Evolutionary conservation across 495 filamentous ascomycete genomes (phyloP).

Genomic region (Penicillium coprophilum): DNA sequence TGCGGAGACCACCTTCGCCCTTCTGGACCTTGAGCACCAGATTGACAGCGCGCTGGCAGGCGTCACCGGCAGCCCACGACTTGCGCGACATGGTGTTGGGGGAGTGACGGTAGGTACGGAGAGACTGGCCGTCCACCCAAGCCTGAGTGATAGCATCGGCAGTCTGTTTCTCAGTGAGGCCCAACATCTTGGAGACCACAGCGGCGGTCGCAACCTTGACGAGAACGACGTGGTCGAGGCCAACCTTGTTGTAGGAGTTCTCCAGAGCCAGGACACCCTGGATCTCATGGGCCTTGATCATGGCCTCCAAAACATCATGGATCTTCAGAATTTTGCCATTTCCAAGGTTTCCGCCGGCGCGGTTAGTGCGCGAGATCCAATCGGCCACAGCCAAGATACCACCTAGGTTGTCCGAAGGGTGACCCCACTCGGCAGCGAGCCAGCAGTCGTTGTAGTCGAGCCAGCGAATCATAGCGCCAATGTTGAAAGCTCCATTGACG

Average conservation of each 20-base stretch:
- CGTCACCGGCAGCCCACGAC: slow-evolving; percentile 98
- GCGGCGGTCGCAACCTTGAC: slow-evolving; percentile 97
- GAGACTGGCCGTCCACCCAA: slow-evolving; percentile 92
- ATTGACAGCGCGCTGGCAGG: slow-evolving; percentile 95
- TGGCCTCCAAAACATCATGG: slow-evolving; percentile 89
- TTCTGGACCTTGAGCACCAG: slow-evolving; percentile 89
- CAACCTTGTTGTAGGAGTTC: slow-evolving; percentile 98
- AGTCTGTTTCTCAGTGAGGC: slow-evolving; percentile 83
- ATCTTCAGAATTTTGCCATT: slow-evolving; percentile 84
- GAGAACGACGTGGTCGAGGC: slow-evolving; percentile 93
- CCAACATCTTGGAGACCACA: slow-evolving; percentile 91
- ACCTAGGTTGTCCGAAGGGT: slow-evolving; percentile 94
- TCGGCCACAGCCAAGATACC: slow-evolving; percentile 95
- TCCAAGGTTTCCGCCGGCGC: slow-evolving; percentile 80
- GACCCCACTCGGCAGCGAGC: slow-evolving; percentile 98
- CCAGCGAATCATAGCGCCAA: slow-evolving; percentile 97
- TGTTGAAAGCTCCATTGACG: slow-evolving; percentile 96
- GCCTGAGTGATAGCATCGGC: slow-evolving; percentile 95
- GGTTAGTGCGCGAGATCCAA: slow-evolving; percentile 96
- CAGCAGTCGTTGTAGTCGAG: slow-evolving; percentile 99
- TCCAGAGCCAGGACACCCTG: slow-evolving; percentile 95
- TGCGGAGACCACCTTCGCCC: slow-evolving; percentile 87
- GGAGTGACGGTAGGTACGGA: slow-evolving; percentile 94
- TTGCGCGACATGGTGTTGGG: slow-evolving; percentile 99
- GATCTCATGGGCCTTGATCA: slow-evolving; percentile 99